Evolutionary conservation across 371 early-diverging fungal species (phyloP), one percentile per base, ranked within the genome.

Genomic region (Phascolomyces articulosus): DNA sequence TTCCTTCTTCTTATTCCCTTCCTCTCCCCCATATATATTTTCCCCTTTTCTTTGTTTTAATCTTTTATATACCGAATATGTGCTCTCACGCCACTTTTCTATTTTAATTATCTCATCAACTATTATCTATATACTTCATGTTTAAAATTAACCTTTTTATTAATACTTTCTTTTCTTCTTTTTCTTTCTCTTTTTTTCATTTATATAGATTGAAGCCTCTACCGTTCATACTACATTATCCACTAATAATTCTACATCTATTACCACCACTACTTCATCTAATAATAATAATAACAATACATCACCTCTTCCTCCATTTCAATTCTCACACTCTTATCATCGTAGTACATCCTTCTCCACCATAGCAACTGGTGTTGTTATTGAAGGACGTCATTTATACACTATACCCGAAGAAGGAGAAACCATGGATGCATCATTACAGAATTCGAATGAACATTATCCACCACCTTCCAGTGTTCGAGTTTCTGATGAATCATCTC

Each of bases 391-490:
- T 7, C 51, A 59, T 31, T 18, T 65, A 21, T 65, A 66, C 41
- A 66, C 67, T 16, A 66, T 66, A 31, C 62, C 57, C 18, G 67
- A 66, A 57, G 67, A 66, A 51, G 55, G 55, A 28, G 67, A 66
- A 26, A 57, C 60, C 8, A 34, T 65, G 9, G 47, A 31, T 24
- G 29, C 62, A 15, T 20, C 23, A 26, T 20, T 31, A 20, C 24
- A 23, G 8, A 23, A 27, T 18, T 59, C 47, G 24, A 59, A 16
- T 2, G 21, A 40, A 8, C 60, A 38, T 15, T 40, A 44, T 10
- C 60, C 60, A 20, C 60, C 24, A 11, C 20, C 28, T 28, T 28
- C 47, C 16, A 38, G 47, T 40, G 53, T 31, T 15, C 38, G 26
- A 24, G 38, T 44, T 23, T 27, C 54, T 23, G 34, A 51, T 20